Evolutionary conservation across 108 stramenopile genomes (phyloP).

Genomic region (Fragilaria radians): DNA sequence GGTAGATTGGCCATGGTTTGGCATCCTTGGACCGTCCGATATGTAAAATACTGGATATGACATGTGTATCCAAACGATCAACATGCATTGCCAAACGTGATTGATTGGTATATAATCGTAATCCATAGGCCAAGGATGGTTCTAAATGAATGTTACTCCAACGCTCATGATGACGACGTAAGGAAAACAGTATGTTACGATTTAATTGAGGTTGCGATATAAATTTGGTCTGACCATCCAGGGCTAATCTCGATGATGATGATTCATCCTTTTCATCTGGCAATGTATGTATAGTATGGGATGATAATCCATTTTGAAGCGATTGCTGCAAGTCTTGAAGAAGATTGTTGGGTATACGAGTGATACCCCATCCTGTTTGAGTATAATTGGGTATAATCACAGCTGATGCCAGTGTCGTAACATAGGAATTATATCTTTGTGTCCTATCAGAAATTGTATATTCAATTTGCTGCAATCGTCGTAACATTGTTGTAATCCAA

Average conservation of each 20-base stretch:
- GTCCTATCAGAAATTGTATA: constrained; percentile 32
- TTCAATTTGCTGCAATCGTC: constrained; percentile 51
- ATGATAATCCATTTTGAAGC: constrained; percentile 10
- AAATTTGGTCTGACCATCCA: constrained; percentile 28
- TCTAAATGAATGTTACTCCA: constrained; percentile 29
- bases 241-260: constrained; percentile 15
- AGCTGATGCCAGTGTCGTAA: constrained; percentile 35
- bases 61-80: constrained; percentile 50
- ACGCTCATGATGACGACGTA: constrained; percentile 44
- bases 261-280: constrained; percentile 19
- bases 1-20: constrained; percentile 49
- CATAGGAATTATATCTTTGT: constrained; percentile 53
- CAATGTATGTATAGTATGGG: constrained; percentile 4
- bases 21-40: constrained; percentile 36
- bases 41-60: constrained; percentile 55
- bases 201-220: constrained; percentile 14
- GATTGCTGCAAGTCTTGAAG: constrained; percentile 16
- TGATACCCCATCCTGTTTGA: constrained; percentile 28
- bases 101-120: constrained; percentile 45
- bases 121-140: constrained; percentile 37
- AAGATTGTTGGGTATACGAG: constrained; percentile 29
- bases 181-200: constrained; percentile 12
- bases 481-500: constrained; percentile 47
- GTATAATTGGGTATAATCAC: constrained; percentile 4
- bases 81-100: constrained; percentile 53